phyloP scores from a whole-genome alignment of 2,329 filamentous ascomycete species.

The Trichoderma cornu-damae region DNA sequence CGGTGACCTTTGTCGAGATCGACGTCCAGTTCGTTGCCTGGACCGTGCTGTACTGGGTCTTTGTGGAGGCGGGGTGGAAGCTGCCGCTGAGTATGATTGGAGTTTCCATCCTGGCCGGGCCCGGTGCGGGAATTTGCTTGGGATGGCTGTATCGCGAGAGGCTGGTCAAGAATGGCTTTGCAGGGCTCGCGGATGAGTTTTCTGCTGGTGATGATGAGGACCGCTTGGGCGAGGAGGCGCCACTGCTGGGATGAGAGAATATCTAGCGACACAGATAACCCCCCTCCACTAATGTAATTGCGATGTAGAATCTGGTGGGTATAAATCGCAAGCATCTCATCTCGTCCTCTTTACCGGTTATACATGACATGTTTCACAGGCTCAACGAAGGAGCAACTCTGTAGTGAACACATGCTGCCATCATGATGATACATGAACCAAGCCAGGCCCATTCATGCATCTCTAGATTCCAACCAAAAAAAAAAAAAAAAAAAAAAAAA shows the following conservation, averaged over 20 bases:
- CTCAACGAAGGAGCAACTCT: background rate
- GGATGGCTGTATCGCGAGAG: slow-evolving; percentile 39
- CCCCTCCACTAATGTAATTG: background rate
- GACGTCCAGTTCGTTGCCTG: slow-evolving; percentile 41
- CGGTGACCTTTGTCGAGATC: slow-evolving; percentile 43
- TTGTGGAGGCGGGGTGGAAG: slow-evolving; percentile 46
- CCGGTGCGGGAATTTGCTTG: slow-evolving; percentile 36
- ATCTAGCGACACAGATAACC: background rate
- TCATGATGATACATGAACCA: background rate
- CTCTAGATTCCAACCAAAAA: slow-evolving; percentile 21
- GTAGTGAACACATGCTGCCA: background rate
- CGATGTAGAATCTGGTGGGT: background rate
- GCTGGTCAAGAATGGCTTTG: slow-evolving; percentile 28
- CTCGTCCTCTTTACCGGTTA: background rate
- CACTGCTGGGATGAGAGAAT: slow-evolving; percentile 27
- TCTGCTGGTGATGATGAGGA: slow-evolving; percentile 19
- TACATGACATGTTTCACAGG: background rate
- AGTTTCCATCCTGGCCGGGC: slow-evolving; percentile 32
- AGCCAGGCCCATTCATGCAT: slow-evolving; percentile 12
- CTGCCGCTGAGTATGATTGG: slow-evolving; percentile 32
- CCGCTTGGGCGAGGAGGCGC: slow-evolving; percentile 32
- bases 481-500: no score
- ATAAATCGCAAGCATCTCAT: background rate
- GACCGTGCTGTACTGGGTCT: slow-evolving; percentile 50
- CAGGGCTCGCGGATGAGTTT: slow-evolving; percentile 11